Base-by-base conservation (phyloP, 768 basidiomycete species). In the Boletales sp. region DNA sequence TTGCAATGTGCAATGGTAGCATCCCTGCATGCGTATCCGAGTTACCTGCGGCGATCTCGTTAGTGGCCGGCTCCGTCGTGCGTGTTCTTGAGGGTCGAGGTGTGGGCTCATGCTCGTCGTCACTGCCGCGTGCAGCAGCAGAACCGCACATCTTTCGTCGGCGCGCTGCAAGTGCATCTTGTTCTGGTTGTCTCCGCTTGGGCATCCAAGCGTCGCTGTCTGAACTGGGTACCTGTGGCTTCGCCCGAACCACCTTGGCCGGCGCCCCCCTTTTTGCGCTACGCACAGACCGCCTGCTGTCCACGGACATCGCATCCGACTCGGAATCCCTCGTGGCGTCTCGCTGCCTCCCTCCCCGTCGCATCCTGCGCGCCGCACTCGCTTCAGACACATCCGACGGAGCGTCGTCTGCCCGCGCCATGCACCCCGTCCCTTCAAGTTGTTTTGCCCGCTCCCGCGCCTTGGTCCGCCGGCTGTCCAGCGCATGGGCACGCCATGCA, bases 301-400 rank as follows among this genome's bases (percentile, higher is more conserved):
- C 66, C 54, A 69, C 59, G 21, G 66, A 58, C 63, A 68, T 69
- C 15, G 51, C 56, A 19, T 70, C 61, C 31, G 66, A 61, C 25
- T 60, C 68, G 4, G 54, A 41, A 17, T 63, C 53, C 18, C 8
- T 28, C 25, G 28, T n/a, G 15, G 32, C 31, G 40, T n/a, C 13
- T 30, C 38, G 49, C 34, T 50, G 49, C 12, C 19, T 45, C 17
- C 36, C 25, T 33, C 15, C 30, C 34, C 43, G 53, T 13, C 49
- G 51, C 17, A 50, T 41, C 41, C 14, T 30, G 31, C 37, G 51
- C 15, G 50, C 41, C 10, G 21, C 42, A 11, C 43, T 32, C 9
- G 60, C 38, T 13, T 53, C 55, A 6, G 61, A 57, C 0, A 6
- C 48, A 4, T 56, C 56, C 1, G 53, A 53, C 2, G 13, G 2